These are phyloP conservation scores for Zymoseptoria pseudotritici DNA, from an alignment of 2,329 filamentous ascomycete species.

Conservation along the genomic window DNA sequence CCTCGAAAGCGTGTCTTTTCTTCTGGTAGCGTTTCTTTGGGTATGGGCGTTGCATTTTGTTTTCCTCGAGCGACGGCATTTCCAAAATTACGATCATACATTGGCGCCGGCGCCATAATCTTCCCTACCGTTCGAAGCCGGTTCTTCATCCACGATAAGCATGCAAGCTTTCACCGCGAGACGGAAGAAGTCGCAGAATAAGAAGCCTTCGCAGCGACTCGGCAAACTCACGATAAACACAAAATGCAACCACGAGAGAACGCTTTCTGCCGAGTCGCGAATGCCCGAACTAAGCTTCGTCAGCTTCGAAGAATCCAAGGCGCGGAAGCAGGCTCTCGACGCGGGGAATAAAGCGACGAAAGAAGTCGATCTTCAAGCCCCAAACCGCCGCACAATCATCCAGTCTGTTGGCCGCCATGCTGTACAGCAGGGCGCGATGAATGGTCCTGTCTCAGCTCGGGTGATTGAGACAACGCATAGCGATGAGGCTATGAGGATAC, in stretches of 20 bases:
- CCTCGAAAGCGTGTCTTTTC: not conserved
- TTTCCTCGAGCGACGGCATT: not conserved
- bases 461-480: slow-evolving; percentile 36
- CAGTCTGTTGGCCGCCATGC: not conserved
- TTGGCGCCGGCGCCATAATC: not conserved
- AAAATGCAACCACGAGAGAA: slow-evolving; percentile 50
- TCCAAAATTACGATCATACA: not conserved
- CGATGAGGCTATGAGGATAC: slow-evolving; percentile 20
- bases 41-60: not conserved
- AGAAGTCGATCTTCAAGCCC: not conserved
- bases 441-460: not conserved
- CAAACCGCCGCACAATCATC: not conserved
- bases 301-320: slow-evolving; percentile 17
- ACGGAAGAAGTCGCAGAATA: slow-evolving; percentile 1
- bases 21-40: not conserved
- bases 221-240: slow-evolving; percentile 49
- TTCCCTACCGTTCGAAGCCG: not conserved
- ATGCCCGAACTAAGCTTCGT: slow-evolving; percentile 21
- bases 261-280: slow-evolving; percentile 32
- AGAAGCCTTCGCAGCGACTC: slow-evolving; percentile 6
- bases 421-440: not conserved
- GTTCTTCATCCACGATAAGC: not conserved
- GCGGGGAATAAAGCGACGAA: not conserved
- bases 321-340: slow-evolving; percentile 8
- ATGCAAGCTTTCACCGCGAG: slow-evolving; percentile 2